Base-by-base conservation (phyloP, 2,329 filamentous ascomycete species). In the Fusarium circinatum region DNA sequence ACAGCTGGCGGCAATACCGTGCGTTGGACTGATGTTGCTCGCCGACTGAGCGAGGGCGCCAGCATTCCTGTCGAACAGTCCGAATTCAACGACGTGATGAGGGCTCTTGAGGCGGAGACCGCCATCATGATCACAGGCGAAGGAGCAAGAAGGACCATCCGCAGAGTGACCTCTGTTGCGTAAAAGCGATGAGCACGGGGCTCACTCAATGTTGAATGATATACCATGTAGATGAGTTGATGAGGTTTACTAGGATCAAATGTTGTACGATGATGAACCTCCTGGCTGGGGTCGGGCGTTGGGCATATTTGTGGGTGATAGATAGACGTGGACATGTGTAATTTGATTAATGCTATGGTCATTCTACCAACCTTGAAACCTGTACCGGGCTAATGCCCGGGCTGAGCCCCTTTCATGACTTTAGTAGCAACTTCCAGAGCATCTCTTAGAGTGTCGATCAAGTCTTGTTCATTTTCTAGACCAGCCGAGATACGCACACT, bases 31-130 rank as follows among this genome's bases (percentile, higher is more conserved):
- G 96, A 99, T 62, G 89, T 98, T 9, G 89, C 90, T 68, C 91
- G 91, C 78, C 89, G 88, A 73, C 82, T 99, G 60, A 86, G 88
- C 49, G 96, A 98, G 79, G 88, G 90, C 73, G 90, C 89, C 54
- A 91, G 90, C 78, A 86, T 92, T 66, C 87, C 90, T 17, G 86
- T 98, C 15, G 96, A 98, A 78, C 87, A 89, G 44, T 84, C 87
- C 15, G 96, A 98, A 81, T 96, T 99, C 81, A 89, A 90, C 18
- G 95, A 98, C 82, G 93, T 91, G 18, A 89, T 98, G 81, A 87
- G 93, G 73, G 86, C 88, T 17, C 84, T 98, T 67, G 96, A 99
- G 86, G 90, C 92, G 73, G 96, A 98, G 84, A 96, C 95, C 1
- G 85, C 89, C 38, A 87, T 98, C 65, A 93, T 93, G 83, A 86